A percentile compares a stretch with the other conserved stretches of the same genome.
These are phyloP conservation scores for Eragrostis curvula DNA, from an alignment of 176 grass and related monocot species.

Conservation along the genomic window DNA sequence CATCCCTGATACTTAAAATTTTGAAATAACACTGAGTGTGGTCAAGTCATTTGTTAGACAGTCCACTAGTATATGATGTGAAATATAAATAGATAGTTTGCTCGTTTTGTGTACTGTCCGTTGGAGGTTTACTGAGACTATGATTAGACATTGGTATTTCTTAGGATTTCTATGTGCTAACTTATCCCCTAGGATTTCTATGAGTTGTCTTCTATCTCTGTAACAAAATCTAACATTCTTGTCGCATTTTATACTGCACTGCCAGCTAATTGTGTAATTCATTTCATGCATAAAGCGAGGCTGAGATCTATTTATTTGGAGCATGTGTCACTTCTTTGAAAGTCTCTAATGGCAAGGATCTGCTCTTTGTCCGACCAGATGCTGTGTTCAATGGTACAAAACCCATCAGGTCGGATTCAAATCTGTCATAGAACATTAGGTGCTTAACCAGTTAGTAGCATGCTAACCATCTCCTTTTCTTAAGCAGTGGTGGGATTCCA, in stretches of 20 bases:
- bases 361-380: conserved; percentile 96
- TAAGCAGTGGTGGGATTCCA: conserved; percentile 90
- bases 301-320: conserved; percentile 92
- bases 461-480: conserved; percentile 46
- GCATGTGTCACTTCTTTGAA: conserved; percentile 92
- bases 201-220: conserved; percentile 16
- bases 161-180: neutral
- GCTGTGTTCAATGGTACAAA: conserved; percentile 90
- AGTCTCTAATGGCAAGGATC: conserved; percentile 74
- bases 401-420: conserved; percentile 76
- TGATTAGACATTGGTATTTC: neutral
- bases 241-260: neutral
- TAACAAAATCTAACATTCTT: neutral
- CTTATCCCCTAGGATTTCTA: conserved; percentile 3
- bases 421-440: conserved; percentile 33
- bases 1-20: neutral
- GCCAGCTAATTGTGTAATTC: conserved; percentile 20
- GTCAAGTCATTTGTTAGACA: neutral
- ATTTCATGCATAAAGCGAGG: conserved; percentile 66
- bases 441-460: neutral
- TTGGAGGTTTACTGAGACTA: neutral
- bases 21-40: neutral
- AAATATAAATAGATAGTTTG: neutral
- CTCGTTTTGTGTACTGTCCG: neutral
- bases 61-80: neutral